Evolutionary conservation across 2,329 filamentous ascomycete genomes (phyloP), one percentile per base, ranked within the genome.

Genomic region (Fusarium subglutinans): DNA sequence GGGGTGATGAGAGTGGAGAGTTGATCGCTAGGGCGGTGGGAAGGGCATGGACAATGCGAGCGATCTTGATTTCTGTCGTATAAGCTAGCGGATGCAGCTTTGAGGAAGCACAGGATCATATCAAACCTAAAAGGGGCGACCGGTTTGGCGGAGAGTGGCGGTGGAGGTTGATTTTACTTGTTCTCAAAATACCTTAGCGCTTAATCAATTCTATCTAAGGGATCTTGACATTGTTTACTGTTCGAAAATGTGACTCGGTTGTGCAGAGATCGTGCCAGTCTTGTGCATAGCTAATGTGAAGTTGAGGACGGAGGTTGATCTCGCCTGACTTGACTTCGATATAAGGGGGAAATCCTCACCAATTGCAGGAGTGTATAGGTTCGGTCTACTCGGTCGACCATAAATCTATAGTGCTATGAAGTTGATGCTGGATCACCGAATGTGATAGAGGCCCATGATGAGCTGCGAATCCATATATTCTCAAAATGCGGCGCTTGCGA

Each of bases 71-170:
- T 37, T 50, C 45, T 50, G 28, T 30, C 43, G 62, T 24, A 26
- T 26, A 38, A 60, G 54, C 58, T 56, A 40, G 45, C 33, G 41
- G 43, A 56, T 13, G 58, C 48, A 57, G 60, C 50, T n/a, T 62
- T 38, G 33, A 48, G 11, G 33, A 61, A 41, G 55, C 55, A 55
- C 51, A 53, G 64, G 50, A 63, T 63, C 50, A 68, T n/a, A 55
- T 35, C 59, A 43, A 70, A 72, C 63, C 48, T 50, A 80, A 82
- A 81, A 80, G 80, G 78, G 76, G 80, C 68, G 79, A 82, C 72
- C 75, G 78, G 79, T 77, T 82, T 82, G 81, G 80, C 61, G 78
- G 81, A 66, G 72, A 77, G 67, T 80, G 80, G 80, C 78, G 80
- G 80, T 20, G 80, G 80, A 82, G 77, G 80, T 72, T 77, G 66